phyloP scores from a whole-genome alignment of 1,139 yeast genomes.

The Lodderomyces margitis region DNA sequence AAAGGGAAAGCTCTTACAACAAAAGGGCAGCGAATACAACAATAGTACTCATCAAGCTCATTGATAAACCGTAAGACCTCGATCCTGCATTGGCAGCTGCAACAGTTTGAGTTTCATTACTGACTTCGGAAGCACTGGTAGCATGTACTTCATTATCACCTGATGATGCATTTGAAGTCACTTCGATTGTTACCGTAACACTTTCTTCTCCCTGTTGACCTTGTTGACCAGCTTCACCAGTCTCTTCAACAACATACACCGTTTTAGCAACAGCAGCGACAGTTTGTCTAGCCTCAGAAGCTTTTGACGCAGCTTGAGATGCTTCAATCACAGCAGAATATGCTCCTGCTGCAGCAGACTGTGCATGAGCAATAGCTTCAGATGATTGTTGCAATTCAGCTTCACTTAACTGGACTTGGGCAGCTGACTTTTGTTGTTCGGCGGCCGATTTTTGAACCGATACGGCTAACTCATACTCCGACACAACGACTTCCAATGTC shows the following conservation, averaged over 20 bases:
- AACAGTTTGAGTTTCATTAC: constrained; percentile 3
- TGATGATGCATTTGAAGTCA: neutral
- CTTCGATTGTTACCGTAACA: neutral
- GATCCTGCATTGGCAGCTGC: constrained; percentile 2
- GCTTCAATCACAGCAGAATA: constrained; percentile 10
- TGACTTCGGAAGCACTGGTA: neutral
- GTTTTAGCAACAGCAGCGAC: constrained; percentile 6
- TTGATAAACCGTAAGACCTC: neutral
- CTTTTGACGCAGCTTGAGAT: constrained; percentile 6
- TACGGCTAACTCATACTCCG: constrained; percentile 8
- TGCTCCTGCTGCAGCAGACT: constrained; percentile 11
- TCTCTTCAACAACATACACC: neutral
- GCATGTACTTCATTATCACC: no score
- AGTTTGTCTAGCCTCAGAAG: constrained; percentile 4
- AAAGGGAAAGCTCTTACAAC: no score
- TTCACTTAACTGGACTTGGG: constrained; percentile 12
- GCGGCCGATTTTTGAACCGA: constrained; percentile 9
- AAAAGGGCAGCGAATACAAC: neutral
- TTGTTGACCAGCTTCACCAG: constrained; percentile 2
- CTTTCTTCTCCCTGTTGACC: neutral
- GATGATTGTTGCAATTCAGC: constrained; percentile 10
- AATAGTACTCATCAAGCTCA: neutral
- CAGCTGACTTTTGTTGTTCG: constrained; percentile 11
- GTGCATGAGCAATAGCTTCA: constrained; percentile 8
- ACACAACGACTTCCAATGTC: constrained; percentile 7